Base-by-base conservation (phyloP, 1,284 basidiomycete genomes). In the Chalciporus sp. region DNA sequence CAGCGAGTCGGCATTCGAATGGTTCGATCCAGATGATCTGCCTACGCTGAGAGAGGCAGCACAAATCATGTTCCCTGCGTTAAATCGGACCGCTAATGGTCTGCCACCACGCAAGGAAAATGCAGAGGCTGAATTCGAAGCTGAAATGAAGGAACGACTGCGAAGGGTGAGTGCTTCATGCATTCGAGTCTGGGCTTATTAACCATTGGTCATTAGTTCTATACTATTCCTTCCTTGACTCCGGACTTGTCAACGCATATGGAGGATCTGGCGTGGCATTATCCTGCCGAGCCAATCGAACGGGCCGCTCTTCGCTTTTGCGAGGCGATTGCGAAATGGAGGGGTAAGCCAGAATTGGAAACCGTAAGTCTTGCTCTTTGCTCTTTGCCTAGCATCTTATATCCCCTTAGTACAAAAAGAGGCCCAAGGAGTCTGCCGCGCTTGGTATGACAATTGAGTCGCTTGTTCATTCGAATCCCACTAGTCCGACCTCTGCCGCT, bases 281-380 rank as follows among this genome's bases (percentile, higher is more conserved):
- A 85, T 66, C 88, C 90, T 28, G 84, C 85, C 0, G 89, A 92
- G 61, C 85, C 86, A n/a, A 80, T 91, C 20, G 90, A 92, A 62
- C 80, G 88, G 20, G 85, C 87, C 20, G 82, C 86, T 0, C 76
- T 91, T 4, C 74, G 88, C 47, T 92, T 90, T 63, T 90, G 86
- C 61, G 90, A 92, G 65, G 87, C 87, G 23, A 78, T 92, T 43
- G 82, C 86, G 1, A 80, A 80, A 49, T 92, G 90, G 90, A 75
- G 88, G 58, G 90, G 90, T 6, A 88, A 86, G 62, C 90, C 90
- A 23, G 89, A 92, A 60, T 76, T 92, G 9, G 88, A 91, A 70
- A 88, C 82, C 6, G 90, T 91, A 60, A 61, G 81, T 64, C 37
- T 35, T 20, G 12, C 42, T 29, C n/a, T 6, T 11, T 19, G 12